Evolutionary conservation across 2,329 filamentous ascomycete genomes (phyloP).

Genomic region (Fusarium sp.): DNA sequence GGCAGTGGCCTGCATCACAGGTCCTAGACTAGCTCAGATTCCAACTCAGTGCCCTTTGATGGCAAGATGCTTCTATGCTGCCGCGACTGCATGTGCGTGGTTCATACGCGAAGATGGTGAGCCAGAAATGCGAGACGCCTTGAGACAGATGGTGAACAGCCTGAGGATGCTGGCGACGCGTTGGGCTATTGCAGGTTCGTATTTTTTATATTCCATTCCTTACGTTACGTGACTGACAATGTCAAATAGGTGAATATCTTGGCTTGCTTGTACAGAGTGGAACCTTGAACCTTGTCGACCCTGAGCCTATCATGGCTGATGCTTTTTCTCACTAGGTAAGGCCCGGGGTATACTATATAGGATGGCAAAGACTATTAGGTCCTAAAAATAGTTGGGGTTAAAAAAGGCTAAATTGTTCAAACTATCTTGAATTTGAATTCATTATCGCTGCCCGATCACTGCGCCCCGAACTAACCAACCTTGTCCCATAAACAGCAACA

Average conservation of each 20-base stretch:
- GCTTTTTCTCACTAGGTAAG: neutral
- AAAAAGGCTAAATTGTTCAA: too few relatives aligned
- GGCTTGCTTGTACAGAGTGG: slow-evolving; percentile 2
- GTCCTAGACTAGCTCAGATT: neutral
- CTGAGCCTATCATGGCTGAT: neutral
- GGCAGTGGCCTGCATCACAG: neutral
- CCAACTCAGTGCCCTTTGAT: slow-evolving; percentile 9
- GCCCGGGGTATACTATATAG: neutral
- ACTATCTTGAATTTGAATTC: too few relatives aligned
- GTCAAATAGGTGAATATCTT: slow-evolving; percentile 2
- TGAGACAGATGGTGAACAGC: slow-evolving; percentile 14
- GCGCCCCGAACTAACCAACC: too few relatives aligned
- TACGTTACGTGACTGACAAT: neutral
- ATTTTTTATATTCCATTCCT: neutral
- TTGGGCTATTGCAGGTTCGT: slow-evolving; percentile 9
- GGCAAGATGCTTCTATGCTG: slow-evolving; percentile 23
- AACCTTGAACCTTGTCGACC: neutral
- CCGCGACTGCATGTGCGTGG: slow-evolving; percentile 35
- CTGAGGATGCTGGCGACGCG: neutral
- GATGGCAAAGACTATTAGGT: too few relatives aligned
- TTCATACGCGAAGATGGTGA: slow-evolving; percentile 33
- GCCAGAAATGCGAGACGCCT: slow-evolving; percentile 5
- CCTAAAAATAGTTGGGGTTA: too few relatives aligned
- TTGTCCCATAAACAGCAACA: too few relatives aligned
- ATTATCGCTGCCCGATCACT: too few relatives aligned